Evolutionary conservation across 148 eudicot genomes (phyloP), one percentile per base, ranked within the genome.

Genomic region (Spergularia bocconei): DNA sequence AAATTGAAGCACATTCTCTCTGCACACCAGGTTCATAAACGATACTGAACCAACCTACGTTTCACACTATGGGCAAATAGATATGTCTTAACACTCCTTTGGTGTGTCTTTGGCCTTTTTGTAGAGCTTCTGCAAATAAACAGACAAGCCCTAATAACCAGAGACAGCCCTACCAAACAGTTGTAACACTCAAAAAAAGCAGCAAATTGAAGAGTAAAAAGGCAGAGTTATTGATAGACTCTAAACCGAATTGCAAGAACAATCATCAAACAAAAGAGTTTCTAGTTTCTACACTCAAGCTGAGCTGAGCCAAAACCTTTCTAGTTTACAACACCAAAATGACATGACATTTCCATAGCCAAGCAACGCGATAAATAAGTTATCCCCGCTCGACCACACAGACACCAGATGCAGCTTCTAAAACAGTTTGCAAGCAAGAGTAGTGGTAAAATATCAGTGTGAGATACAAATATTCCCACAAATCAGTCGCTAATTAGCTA

Each of bases 91-190:
- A 4, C 41, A 13, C 33, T 48, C n/a, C 10, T 67, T 41, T 38
- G 13, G 41, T 54, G 23, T 3, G 3, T 5, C 72, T 59, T 11
- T 13, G 36, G 13, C 56, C 61, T 47, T 70, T 52, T 25, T 71
- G 72, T 33, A 21, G 38, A 57, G 48, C 69, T 66, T 33, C 20
- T 47, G 63, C 73, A 64, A 68, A 67, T 63, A 79, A 38, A 63
- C 80, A 67, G 67, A 71, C 51, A 64, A 80, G 74, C 80, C 83
- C 83, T 81, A 77, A 63, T 41, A 67, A 77, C 80, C 64, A 52
- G 33, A 76, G 12, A 48, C 61, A 5, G 38, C 48, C 36, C 25
- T 17, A 58, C 36, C 6, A 21, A 68, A 65, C 47, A 74, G 67
- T 65, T 5, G 47, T 13, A 33, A 41, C 59, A 33, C 16, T 15